Percentiles rank a stretch among this genome's conserved stretches.
Evolutionary conservation across 371 early-diverging fungal species (phyloP).

Genomic region (Mortierella polycephala): DNA sequence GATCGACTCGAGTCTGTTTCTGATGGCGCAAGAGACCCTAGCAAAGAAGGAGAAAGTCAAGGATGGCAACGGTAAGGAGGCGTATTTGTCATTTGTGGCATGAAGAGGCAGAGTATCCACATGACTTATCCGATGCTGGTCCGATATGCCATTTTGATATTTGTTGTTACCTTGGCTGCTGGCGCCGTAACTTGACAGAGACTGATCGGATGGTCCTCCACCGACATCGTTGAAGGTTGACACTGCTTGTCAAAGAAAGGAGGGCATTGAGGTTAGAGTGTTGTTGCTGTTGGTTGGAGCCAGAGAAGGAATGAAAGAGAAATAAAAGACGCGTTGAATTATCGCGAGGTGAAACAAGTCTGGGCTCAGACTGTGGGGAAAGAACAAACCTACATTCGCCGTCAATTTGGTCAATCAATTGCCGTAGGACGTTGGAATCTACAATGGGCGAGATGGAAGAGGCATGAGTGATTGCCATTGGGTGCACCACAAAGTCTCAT

Average conservation of each 20-base stretch:
- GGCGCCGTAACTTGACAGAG: slow-evolving; percentile 8
- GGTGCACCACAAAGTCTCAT: background rate
- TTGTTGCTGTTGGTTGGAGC: background rate
- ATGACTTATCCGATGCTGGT: background rate
- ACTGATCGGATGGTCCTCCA: slow-evolving; percentile 18
- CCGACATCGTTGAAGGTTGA: slow-evolving; percentile 21
- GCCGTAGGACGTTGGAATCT: slow-evolving; percentile 49
- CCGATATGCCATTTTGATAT: background rate
- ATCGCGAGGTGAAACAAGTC: background rate
- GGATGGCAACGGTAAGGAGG: background rate
- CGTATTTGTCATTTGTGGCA: background rate
- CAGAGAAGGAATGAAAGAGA: slow-evolving; percentile 1
- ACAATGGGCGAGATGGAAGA: background rate
- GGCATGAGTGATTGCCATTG: background rate
- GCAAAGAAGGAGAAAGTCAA: background rate
- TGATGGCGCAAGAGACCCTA: slow-evolving; percentile 16
- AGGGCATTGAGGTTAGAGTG: background rate
- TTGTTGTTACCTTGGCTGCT: slow-evolving; percentile 32
- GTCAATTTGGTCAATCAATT: slow-evolving; percentile 49
- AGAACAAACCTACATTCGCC: slow-evolving; percentile 35
- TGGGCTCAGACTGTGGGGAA: background rate
- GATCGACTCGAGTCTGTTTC: slow-evolving; percentile 5
- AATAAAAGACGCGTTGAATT: background rate
- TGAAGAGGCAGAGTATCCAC: too few relatives aligned
- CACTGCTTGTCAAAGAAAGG: slow-evolving; percentile 3